phyloP scores from a whole-genome alignment of 1,139 yeast genomes.

The Yamadazyma friedrichii region DNA sequence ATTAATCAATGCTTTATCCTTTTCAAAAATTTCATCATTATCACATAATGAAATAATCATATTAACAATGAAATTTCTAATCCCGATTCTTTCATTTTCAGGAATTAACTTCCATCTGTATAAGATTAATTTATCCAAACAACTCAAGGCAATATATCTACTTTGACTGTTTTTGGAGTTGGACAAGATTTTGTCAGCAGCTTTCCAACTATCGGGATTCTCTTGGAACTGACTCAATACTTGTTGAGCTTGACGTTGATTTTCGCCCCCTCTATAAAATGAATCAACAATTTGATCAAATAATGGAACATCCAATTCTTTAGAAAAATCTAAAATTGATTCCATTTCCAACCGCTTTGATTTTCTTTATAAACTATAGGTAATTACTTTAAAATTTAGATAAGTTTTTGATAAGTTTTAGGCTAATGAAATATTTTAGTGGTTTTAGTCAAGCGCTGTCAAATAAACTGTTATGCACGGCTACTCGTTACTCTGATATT shows the following conservation, averaged over 20 bases:
- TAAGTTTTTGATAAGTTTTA: neutral
- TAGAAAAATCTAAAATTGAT: slow-evolving; percentile 78
- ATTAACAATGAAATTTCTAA: slow-evolving; percentile 84
- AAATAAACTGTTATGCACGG: too few species aligned
- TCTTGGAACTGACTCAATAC: slow-evolving; percentile 88
- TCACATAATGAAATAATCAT: slow-evolving; percentile 93
- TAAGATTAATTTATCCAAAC: slow-evolving; percentile 84
- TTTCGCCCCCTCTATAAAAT: slow-evolving; percentile 83
- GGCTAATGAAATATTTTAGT: too few species aligned
- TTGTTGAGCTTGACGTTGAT: slow-evolving; percentile 80
- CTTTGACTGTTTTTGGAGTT: slow-evolving; percentile 78
- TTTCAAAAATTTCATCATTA: slow-evolving; percentile 70
- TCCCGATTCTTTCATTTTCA: slow-evolving; percentile 80
- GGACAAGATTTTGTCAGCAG: slow-evolving; percentile 86
- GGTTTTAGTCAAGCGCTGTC: too few species aligned
- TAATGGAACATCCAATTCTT: slow-evolving; percentile 74
- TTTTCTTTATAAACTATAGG: too few species aligned
- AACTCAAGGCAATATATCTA: slow-evolving; percentile 87
- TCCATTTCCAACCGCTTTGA: slow-evolving; percentile 77
- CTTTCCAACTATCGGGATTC: slow-evolving; percentile 94
- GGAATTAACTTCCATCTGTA: slow-evolving; percentile 95
- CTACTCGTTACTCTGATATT: too few species aligned
- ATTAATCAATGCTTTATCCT: slow-evolving; percentile 81
- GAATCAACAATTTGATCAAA: slow-evolving; percentile 85
- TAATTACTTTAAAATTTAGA: neutral